A percentile compares a stretch with the other conserved stretches of the same genome.
These are phyloP conservation scores for Scytalidium sp. DNA, from an alignment of 2,329 filamentous ascomycete genomes.

Conservation along the genomic window DNA sequence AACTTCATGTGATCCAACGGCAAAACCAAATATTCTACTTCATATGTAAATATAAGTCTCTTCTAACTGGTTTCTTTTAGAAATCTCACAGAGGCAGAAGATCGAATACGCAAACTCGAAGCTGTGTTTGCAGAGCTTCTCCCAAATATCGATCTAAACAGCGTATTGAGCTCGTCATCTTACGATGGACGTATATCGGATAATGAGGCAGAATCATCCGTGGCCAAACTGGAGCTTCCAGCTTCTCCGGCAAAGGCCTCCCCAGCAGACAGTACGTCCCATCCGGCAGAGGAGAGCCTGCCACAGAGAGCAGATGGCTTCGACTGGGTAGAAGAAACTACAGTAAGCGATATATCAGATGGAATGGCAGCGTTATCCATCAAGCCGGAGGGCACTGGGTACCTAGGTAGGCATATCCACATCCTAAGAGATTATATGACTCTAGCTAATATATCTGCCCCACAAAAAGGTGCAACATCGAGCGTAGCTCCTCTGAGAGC, in stretches of 20 bases:
- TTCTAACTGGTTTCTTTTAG: neutral
- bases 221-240: neutral
- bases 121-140: slow-evolving; percentile 8
- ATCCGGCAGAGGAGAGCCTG: slow-evolving; percentile 10
- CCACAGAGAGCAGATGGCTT: slow-evolving; percentile 17
- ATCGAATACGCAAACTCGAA: slow-evolving; percentile 12
- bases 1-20: neutral
- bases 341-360: slow-evolving; percentile 18
- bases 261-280: slow-evolving; percentile 2
- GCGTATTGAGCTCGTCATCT: slow-evolving; percentile 4
- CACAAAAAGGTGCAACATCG: slow-evolving; percentile 10
- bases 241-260: neutral
- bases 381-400: slow-evolving; percentile 32
- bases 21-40: neutral
- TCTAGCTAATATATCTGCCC: neutral
- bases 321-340: slow-evolving; percentile 13
- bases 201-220: neutral
- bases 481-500: slow-evolving; percentile 9
- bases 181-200: neutral
- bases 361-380: slow-evolving; percentile 34
- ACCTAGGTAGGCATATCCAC: slow-evolving; percentile 19
- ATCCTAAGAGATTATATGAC: neutral
- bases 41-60: neutral
- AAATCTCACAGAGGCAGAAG: slow-evolving; percentile 15
- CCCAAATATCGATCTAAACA: slow-evolving; percentile 15